Evolutionary conservation across 495 filamentous ascomycete genomes (phyloP), one percentile per base, ranked within the genome.

Genomic region (Ramalina intermedia): DNA sequence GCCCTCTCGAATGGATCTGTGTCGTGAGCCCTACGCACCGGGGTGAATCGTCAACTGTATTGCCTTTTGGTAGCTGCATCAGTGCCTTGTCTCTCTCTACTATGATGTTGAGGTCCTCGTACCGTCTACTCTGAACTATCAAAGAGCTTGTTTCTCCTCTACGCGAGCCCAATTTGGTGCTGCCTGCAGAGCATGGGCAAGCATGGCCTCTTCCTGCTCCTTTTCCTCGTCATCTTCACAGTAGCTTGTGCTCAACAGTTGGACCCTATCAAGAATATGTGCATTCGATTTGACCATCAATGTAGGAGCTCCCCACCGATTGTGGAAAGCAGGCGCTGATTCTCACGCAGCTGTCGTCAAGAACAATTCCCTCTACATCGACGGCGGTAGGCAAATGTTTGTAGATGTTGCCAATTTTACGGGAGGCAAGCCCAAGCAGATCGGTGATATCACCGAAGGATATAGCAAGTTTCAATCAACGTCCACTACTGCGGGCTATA

Each of bases 321-420:
- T 11, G 4, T 6, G 7, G 2, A 24, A 39, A 13, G 5, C 35
- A 18, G 24, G 36, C 27, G 29, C 51, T 65, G 44, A 59, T 41
- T 2, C 4, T n/a, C 6, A 33, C 6, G 11, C 48, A 68, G 65
- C 66, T 14, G 48, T 58, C 6, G 46, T 65, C 35, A 68, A 67
- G 51, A 59, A 67, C 47, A 52, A 57, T 23, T 60, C 49, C 3
- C 56, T 69, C 11, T 69, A 64, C 42, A 67, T 68, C 41, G 58
- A 69, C 46, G 57, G 62, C 9, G 66, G 66, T 14, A 44, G 55
- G n/a, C 57, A 69, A 47, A 63, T 58, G 4, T 64, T 64, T 41
- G 56, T 50, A 5, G 41, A 55, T 18, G 44, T 53, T 4, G 48
- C 55, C 14, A 23, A 37, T 17, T 20, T 1, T 2, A 41, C 53